A percentile compares a stretch with the other conserved stretches of the same genome.
phyloP scores from a whole-genome alignment of 768 basidiomycete genomes.

The Coprinellus aureogranulatus region DNA sequence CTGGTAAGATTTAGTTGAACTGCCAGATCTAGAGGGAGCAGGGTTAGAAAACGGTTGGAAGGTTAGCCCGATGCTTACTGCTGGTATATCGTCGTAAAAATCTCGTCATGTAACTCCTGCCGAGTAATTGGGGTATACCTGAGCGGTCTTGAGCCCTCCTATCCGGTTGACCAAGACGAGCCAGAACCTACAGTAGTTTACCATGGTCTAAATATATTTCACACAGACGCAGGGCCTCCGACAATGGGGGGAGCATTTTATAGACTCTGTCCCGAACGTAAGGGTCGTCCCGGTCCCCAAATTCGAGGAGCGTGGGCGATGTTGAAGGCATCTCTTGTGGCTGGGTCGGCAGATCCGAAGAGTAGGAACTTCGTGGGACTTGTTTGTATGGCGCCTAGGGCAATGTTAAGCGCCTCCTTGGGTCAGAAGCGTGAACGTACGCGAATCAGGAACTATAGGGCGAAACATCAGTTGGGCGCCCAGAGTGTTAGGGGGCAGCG shows the following conservation, averaged over 20 bases:
- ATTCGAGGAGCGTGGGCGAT: slow-evolving; percentile 28
- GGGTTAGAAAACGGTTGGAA: no score
- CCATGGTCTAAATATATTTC: slow-evolving; percentile 67
- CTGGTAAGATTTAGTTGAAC: slow-evolving; percentile 36
- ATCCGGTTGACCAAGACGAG: neutral
- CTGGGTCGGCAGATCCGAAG: slow-evolving; percentile 19
- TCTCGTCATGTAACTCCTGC: slow-evolving; percentile 54
- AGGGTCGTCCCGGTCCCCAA: neutral
- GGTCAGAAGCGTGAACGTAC: slow-evolving; percentile 28
- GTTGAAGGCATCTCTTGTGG: slow-evolving; percentile 29
- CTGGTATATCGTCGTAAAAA: slow-evolving; percentile 53
- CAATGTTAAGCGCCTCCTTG: neutral
- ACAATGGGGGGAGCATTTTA: slow-evolving; percentile 49
- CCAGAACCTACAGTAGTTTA: slow-evolving; percentile 48
- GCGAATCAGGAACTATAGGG: slow-evolving; percentile 53
- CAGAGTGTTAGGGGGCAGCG: slow-evolving; percentile 13
- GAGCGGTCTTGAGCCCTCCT: neutral
- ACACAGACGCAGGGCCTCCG: slow-evolving; percentile 59
- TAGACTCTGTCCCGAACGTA: slow-evolving; percentile 33
- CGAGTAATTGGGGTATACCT: slow-evolving; percentile 58
- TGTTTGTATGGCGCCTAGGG: slow-evolving; percentile 23
- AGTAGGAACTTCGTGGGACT: neutral
- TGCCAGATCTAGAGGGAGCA: slow-evolving; percentile 10
- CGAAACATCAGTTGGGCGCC: slow-evolving; percentile 9
- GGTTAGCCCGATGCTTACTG: slow-evolving; percentile 44